Conservation (phyloP, 163 green algal genomes). For the Chlamydomonas reinhardtii region DNA sequence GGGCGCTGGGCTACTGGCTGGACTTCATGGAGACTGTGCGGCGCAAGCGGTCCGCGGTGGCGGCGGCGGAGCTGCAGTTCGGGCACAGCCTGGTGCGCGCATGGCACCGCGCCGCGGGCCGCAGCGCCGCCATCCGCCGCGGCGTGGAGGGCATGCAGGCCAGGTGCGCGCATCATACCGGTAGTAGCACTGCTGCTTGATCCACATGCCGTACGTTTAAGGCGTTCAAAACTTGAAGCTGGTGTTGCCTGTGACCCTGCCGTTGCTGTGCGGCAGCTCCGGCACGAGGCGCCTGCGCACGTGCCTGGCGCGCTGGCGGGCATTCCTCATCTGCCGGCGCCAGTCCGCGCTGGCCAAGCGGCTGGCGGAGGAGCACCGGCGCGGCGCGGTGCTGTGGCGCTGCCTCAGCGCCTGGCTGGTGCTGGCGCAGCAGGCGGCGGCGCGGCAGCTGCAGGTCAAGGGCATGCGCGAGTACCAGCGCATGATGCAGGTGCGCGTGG, state of each 20-base stretch:
- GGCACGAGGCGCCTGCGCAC: not conserved
- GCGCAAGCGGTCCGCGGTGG: not conserved
- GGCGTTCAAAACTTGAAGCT: too few relatives aligned
- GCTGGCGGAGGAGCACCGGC: slow-evolving; percentile 40
- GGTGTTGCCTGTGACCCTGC: too few relatives aligned
- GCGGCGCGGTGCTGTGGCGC: slow-evolving; percentile 36
- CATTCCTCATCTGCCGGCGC: slow-evolving; percentile 20
- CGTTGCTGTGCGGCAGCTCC: not conserved
- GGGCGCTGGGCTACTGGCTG: slow-evolving; percentile 12
- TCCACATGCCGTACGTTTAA: too few relatives aligned
- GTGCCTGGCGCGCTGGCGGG: slow-evolving; percentile 8
- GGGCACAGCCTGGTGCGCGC: slow-evolving; percentile 29
- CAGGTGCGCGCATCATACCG: not conserved
- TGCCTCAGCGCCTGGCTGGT: slow-evolving; percentile 45
- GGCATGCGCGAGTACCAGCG: slow-evolving; percentile 43
- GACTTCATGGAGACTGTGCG: not conserved
- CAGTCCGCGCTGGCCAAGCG: slow-evolving; percentile 12
- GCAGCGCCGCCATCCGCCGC: not conserved
- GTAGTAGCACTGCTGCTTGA: too few relatives aligned
- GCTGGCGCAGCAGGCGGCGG: slow-evolving; percentile 20
- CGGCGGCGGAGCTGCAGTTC: slow-evolving; percentile 26
- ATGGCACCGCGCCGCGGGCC: slow-evolving; percentile 14
- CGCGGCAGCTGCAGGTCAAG: slow-evolving; percentile 36
- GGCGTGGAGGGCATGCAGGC: slow-evolving; percentile 16
- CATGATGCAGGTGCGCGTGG: slow-evolving; percentile 46